Conservation (phyloP, 1,284 basidiomycete genomes). For the Pseudozyma pruni region DNA sequence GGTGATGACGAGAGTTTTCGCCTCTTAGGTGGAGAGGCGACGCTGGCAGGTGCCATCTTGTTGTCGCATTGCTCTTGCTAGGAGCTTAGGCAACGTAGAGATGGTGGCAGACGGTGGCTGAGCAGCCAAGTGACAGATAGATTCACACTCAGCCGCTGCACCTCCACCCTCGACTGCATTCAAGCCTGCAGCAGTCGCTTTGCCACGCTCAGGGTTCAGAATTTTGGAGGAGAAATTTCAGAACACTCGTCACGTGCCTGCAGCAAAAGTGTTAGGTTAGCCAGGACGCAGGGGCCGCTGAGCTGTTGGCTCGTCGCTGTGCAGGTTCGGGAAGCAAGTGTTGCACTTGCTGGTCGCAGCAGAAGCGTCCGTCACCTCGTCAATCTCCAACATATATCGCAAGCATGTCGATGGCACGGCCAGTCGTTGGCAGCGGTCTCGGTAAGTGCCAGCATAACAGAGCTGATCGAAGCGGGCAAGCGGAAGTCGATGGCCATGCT, state of each 20-base stretch:
- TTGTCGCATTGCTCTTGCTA: slow-evolving; percentile 15
- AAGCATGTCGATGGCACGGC: slow-evolving; percentile 43
- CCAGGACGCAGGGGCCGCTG: slow-evolving; percentile 26
- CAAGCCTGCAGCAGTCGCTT: slow-evolving; percentile 16
- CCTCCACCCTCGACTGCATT: slow-evolving; percentile 27
- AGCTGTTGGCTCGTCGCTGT: slow-evolving; percentile 4
- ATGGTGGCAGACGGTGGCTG: slow-evolving; percentile 13
- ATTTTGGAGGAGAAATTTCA: neutral
- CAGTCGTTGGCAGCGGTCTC: slow-evolving; percentile 55
- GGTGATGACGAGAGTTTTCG: slow-evolving; percentile 37
- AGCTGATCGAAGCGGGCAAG: neutral
- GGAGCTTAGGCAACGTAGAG: slow-evolving; percentile 1
- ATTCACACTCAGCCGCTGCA: slow-evolving; percentile 14
- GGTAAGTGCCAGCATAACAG: slow-evolving; percentile 26
- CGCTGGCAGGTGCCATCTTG: slow-evolving; percentile 31
- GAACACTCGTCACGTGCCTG: neutral
- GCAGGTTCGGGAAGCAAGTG: neutral
- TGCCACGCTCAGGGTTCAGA: slow-evolving; percentile 27
- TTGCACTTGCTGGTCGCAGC: slow-evolving; percentile 2
- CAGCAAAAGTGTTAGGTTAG: slow-evolving; percentile 20
- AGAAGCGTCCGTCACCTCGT: neutral
- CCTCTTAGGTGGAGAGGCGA: slow-evolving; percentile 37
- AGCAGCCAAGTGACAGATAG: slow-evolving; percentile 2
- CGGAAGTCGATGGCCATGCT: too few relatives aligned
- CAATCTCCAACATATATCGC: neutral